Conservation (phyloP, 768 basidiomycete species). For the Clitopilus hobsonii region DNA sequence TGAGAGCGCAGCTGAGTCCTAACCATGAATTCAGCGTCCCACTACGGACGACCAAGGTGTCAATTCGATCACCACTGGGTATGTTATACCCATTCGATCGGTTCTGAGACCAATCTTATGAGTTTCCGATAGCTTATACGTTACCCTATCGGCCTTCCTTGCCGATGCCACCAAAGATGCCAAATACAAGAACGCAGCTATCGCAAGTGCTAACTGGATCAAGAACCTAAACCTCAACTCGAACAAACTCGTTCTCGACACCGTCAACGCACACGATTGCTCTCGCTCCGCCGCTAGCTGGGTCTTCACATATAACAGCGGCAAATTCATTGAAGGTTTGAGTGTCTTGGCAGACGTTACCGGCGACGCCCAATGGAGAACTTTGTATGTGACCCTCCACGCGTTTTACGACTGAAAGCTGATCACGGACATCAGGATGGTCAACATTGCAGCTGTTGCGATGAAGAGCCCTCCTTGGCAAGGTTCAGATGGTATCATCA, state of each 20-base stretch:
- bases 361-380: slow-evolving; percentile 34
- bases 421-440: slow-evolving; percentile 20
- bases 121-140: slow-evolving; percentile 5
- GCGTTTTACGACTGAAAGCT: background rate
- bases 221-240: slow-evolving; percentile 37
- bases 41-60: slow-evolving; percentile 34
- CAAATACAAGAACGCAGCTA: slow-evolving; percentile 43
- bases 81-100: slow-evolving; percentile 2
- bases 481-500: slow-evolving; percentile 45
- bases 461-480: slow-evolving; percentile 44
- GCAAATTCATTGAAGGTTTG: slow-evolving; percentile 50
- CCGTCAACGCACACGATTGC: slow-evolving; percentile 42
- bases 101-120: background rate
- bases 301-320: slow-evolving; percentile 52
- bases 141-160: slow-evolving; percentile 30
- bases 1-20: background rate
- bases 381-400: slow-evolving; percentile 25
- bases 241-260: slow-evolving; percentile 40
- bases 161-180: slow-evolving; percentile 38
- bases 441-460: slow-evolving; percentile 31
- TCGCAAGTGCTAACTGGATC: slow-evolving; percentile 45
- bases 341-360: slow-evolving; percentile 39
- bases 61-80: slow-evolving; percentile 52
- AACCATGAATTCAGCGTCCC: slow-evolving; percentile 35
- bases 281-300: slow-evolving; percentile 37